These are phyloP conservation scores for Diaporthe ilicicola DNA, from an alignment of 2,329 filamentous ascomycete species.

Conservation along the genomic window DNA sequence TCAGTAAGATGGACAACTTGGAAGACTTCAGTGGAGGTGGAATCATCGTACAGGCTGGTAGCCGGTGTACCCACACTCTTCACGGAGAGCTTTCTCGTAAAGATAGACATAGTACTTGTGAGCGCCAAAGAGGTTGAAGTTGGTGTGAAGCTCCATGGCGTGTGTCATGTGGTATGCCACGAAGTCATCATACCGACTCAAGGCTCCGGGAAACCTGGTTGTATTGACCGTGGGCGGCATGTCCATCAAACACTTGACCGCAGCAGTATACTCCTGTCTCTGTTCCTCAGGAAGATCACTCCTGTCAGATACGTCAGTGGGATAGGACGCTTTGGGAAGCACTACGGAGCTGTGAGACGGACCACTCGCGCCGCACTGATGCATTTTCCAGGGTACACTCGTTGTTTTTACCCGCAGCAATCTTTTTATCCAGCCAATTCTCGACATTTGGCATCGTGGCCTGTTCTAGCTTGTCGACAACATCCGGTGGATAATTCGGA, in stretches of 20 bases:
- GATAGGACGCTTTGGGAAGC: background rate
- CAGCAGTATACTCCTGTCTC: slow-evolving; percentile 39
- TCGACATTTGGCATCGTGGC: slow-evolving; percentile 41
- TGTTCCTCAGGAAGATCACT: slow-evolving; percentile 37
- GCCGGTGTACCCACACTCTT: slow-evolving; percentile 46
- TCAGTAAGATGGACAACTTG: background rate
- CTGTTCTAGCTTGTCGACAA: slow-evolving; percentile 41
- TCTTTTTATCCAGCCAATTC: slow-evolving; percentile 39
- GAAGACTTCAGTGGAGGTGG: background rate
- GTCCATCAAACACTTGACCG: slow-evolving; percentile 42
- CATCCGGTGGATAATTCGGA: slow-evolving; percentile 39
- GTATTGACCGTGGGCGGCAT: slow-evolving; percentile 36
- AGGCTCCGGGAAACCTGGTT: slow-evolving; percentile 39
- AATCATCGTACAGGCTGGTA: slow-evolving; percentile 36
- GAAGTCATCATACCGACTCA: slow-evolving; percentile 44
- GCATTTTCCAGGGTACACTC: background rate
- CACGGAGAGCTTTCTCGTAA: slow-evolving; percentile 45
- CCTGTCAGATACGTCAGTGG: background rate
- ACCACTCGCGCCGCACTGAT: background rate
- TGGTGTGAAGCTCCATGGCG: slow-evolving; percentile 31
- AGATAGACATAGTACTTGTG: slow-evolving; percentile 44
- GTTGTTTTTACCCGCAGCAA: slow-evolving; percentile 20
- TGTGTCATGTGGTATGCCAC: slow-evolving; percentile 45
- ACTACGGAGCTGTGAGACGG: background rate
- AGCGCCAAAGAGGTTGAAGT: slow-evolving; percentile 39